Evolutionary conservation across 2,329 filamentous ascomycete genomes (phyloP), one percentile per base, ranked within the genome.

Genomic region (Monilinia fructigena): DNA sequence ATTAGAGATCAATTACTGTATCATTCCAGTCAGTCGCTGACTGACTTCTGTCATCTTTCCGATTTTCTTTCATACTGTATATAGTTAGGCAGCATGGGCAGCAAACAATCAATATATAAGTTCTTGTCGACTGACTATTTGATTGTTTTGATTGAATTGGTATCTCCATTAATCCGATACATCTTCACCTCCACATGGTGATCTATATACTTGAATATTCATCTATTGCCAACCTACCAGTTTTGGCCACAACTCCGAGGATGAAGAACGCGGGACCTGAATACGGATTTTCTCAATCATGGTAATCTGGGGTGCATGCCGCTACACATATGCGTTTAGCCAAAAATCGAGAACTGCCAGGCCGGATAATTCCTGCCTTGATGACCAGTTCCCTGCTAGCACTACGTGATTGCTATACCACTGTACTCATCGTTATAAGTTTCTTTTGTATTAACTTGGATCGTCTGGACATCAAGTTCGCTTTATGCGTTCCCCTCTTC

Each of bases 401-500:
- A 50, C 58, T 2, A 50, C 31, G 28, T 60, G 31, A 28, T 60
- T 48, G 31, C 40, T 18, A 35, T 14, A 26, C 23, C 23, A 23
- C 23, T 23, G 10, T 14, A 50, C 45, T 18, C 6, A 26, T 26
- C 8, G 48, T 26, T 35, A 60, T 60, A 50, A 23, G 7, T 48
- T 35, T 38, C 56, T 48, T n/a, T 60, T 26, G 4, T 50, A 50
- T 48, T 60, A 26, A 38, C 38, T 12, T 38, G 28, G 28, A 26
- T 60, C 45, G 28, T 60, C 28, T 60, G 14, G 35, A 50, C 45
- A 20, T 48, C 7, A 38, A 38, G n/a, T 50, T 50, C 45, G 31
- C 8, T 50, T 50, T 12, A 60, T 38, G 58, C 58, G 14, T 60
- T 18, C 58, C 45, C 58, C 58, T 60, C 58, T 38, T 42, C 40